Evolutionary conservation across 345 rosid genomes (phyloP).

Genomic region (Gossypioides kirkii): DNA sequence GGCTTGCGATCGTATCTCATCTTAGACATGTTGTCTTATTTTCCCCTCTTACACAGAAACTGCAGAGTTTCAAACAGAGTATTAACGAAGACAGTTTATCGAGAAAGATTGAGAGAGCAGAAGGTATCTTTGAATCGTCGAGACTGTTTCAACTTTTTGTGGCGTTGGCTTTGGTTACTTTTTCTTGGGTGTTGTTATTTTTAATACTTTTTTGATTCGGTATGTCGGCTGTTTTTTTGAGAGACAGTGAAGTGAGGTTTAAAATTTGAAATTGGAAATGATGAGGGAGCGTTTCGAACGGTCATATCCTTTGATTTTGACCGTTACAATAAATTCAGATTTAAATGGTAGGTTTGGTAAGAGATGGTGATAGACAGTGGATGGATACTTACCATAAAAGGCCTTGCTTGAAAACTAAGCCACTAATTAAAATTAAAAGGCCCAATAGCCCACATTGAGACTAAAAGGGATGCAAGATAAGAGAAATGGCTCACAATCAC

Average conservation of each 20-base stretch:
- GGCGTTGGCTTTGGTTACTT: background rate
- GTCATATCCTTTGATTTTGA: slow-evolving; percentile 36
- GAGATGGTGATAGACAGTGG: background rate
- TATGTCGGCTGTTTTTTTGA: background rate
- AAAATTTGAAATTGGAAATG: slow-evolving; percentile 9
- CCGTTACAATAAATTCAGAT: slow-evolving; percentile 27
- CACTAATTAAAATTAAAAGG: too few relatives aligned
- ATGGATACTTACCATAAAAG: slow-evolving; percentile 27
- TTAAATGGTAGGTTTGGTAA: slow-evolving; percentile 19
- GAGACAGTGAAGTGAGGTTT: background rate
- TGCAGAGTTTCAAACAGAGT: background rate
- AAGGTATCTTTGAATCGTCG: too few relatives aligned
- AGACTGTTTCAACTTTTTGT: background rate
- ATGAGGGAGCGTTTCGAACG: slow-evolving; percentile 42
- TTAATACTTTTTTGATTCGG: background rate
- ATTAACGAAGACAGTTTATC: background rate
- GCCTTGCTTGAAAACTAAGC: too few relatives aligned
- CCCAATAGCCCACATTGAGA: too few relatives aligned
- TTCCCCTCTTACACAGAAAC: background rate
- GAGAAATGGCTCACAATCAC: too few relatives aligned
- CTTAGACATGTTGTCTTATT: slow-evolving; percentile 36
- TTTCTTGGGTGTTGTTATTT: background rate
- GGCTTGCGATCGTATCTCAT: slow-evolving; percentile 64
- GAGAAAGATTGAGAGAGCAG: too few relatives aligned
- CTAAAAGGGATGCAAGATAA: too few relatives aligned